Percentiles rank a stretch among this genome's conserved stretches.
Evolutionary conservation across 371 early-diverging fungal species (phyloP).

Genomic region (Vittaforma corneae): DNA sequence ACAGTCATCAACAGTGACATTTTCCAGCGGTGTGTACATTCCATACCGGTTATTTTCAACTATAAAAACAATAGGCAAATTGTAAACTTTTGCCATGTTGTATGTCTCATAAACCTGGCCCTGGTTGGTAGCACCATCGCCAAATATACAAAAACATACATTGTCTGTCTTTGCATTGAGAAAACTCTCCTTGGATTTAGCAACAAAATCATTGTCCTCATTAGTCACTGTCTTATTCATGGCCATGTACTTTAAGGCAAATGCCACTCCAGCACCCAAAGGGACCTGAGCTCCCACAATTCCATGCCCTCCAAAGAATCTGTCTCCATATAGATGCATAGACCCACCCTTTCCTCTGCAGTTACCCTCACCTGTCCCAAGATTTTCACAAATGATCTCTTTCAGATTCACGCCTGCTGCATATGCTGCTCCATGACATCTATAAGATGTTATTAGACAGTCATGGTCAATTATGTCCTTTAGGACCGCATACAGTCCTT

Average conservation of each 20-base stretch:
- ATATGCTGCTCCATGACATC: constrained; percentile 93
- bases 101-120: constrained; percentile 95
- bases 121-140: constrained; percentile 98
- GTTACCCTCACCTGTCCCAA: constrained; percentile 73
- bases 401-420: constrained; percentile 67
- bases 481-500: constrained; percentile 87
- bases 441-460: constrained; percentile 86
- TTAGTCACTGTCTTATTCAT: constrained; percentile 30
- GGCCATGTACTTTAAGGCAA: constrained; percentile 77
- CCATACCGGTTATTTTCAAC: constrained; percentile 98
- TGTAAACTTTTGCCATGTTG: constrained; percentile 97
- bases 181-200: no score
- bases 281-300: constrained; percentile 98
- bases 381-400: constrained; percentile 70
- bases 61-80: constrained; percentile 82
- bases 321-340: constrained; percentile 93
- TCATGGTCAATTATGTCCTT: constrained; percentile 74
- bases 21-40: constrained; percentile 85
- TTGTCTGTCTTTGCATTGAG: constrained; percentile 14
- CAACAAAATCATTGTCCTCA: neutral
- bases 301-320: constrained; percentile 97
- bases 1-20: constrained; percentile 76
- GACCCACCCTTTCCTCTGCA: constrained; percentile 96
- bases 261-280: constrained; percentile 86
- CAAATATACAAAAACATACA: constrained; percentile 75